These are phyloP conservation scores for Hyphopichia pseudoburtonii DNA, from an alignment of 1,139 yeast species.

Conservation along the genomic window DNA sequence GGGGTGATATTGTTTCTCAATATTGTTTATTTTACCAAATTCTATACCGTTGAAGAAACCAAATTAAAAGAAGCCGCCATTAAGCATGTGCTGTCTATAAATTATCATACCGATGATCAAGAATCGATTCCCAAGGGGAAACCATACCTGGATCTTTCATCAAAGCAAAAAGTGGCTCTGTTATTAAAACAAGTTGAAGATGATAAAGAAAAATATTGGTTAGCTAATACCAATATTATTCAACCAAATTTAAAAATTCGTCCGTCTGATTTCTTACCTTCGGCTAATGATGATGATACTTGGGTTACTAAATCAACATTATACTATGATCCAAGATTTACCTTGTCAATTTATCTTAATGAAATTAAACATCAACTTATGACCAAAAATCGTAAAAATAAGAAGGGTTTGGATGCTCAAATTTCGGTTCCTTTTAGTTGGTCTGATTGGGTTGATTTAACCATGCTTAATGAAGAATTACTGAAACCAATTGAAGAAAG, in stretches of 20 bases:
- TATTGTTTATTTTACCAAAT: constrained; percentile 20
- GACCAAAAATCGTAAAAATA: constrained; percentile 17
- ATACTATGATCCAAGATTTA: constrained; percentile 27
- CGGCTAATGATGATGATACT: constrained; percentile 10
- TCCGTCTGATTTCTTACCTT: constrained; percentile 20
- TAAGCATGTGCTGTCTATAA: constrained; percentile 18
- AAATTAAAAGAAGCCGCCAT: constrained; percentile 20
- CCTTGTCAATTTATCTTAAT: constrained; percentile 22
- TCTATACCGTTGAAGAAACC: constrained; percentile 19
- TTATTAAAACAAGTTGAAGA: constrained; percentile 21
- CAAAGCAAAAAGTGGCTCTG: constrained; percentile 23
- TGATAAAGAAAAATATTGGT: constrained; percentile 26
- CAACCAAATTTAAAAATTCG: constrained; percentile 20
- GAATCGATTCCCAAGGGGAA: constrained; percentile 14
- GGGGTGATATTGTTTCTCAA: constrained; percentile 22
- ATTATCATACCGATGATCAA: constrained; percentile 23
- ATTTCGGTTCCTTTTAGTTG: constrained; percentile 24
- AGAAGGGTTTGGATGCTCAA: constrained; percentile 8
- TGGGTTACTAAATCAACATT: constrained; percentile 16
- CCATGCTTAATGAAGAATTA: constrained; percentile 17
- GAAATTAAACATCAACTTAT: constrained; percentile 17
- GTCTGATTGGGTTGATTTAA: constrained; percentile 34
- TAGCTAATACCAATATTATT: constrained; percentile 24
- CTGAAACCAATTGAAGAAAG: constrained; percentile 10
- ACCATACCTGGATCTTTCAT: constrained; percentile 17